phyloP scores from a whole-genome alignment of 176 grass and related monocot species.

The Neostapfia colusana region DNA sequence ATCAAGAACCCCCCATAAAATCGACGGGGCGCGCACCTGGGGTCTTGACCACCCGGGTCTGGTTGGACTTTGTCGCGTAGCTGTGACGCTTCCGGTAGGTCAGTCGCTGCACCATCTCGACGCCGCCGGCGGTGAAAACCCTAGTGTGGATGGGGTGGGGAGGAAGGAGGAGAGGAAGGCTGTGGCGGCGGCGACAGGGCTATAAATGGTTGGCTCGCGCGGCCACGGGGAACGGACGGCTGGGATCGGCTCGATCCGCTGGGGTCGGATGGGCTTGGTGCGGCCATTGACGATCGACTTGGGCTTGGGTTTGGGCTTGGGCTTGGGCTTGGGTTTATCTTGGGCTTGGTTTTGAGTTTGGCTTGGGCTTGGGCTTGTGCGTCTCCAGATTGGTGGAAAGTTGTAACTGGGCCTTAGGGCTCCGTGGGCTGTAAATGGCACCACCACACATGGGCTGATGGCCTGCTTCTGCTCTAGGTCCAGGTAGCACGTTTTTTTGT shows the following conservation, averaged over 20 bases:
- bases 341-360: neutral
- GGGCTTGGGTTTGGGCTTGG: constrained; percentile 2
- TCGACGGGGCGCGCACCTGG: constrained; percentile 48
- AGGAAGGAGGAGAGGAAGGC: constrained; percentile 1
- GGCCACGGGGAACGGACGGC: constrained; percentile 45
- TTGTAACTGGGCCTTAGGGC: neutral
- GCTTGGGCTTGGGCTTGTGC: no score
- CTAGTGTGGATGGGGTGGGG: constrained; percentile 26
- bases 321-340: no score
- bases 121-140: constrained; percentile 33
- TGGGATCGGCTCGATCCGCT: constrained; percentile 24
- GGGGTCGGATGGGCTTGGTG: neutral
- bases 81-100: constrained; percentile 91
- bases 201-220: constrained; percentile 42
- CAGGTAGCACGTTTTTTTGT: no score
- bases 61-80: constrained; percentile 95
- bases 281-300: neutral
- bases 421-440: no score
- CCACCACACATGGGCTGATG: no score
- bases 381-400: no score
- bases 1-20: constrained; percentile 12
- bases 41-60: constrained; percentile 92
- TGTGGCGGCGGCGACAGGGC: constrained; percentile 20
- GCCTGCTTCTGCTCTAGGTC: no score
- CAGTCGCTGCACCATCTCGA: constrained; percentile 87